A percentile compares a stretch with the other conserved stretches of the same genome.
Conservation (phyloP, 148 eudicot genomes). For the Diospyros lotus region DNA sequence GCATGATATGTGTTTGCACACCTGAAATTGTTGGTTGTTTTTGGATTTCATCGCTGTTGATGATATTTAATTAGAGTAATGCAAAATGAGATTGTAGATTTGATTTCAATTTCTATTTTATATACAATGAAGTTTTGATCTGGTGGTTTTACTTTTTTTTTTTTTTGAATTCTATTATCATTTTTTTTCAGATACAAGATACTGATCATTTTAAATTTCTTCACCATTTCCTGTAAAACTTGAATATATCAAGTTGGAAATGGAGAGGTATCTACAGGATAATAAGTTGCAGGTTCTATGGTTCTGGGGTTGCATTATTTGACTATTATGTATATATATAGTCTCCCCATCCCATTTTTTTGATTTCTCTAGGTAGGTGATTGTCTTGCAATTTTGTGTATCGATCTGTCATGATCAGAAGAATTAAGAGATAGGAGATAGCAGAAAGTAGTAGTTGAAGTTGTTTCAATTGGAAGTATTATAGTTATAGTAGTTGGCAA, state of each 20-base stretch:
- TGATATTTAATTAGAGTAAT: not conserved
- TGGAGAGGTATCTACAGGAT: not conserved
- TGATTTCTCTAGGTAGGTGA: not conserved
- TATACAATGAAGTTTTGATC: not conserved
- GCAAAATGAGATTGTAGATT: not conserved
- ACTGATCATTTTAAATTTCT: not conserved
- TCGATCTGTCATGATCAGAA: too few species aligned
- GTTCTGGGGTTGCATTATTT: not conserved
- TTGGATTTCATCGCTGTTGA: not conserved
- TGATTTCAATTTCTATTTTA: not conserved
- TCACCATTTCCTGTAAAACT: too few species aligned
- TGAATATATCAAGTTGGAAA: not conserved
- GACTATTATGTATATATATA: not conserved
- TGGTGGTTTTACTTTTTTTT: not conserved
- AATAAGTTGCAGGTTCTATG: not conserved
- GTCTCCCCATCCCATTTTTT: not conserved
- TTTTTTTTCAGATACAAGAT: too few species aligned
- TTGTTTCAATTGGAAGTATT: too few species aligned
- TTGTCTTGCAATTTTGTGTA: not conserved
- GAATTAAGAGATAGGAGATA: too few species aligned
- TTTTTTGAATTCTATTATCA: too few species aligned
- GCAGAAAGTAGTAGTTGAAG: too few species aligned
- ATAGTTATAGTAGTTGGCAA: too few species aligned
- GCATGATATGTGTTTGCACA: too few species aligned
- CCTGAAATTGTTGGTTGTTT: not conserved